Evolutionary conservation across 352 stramenopile species (phyloP), one percentile per base, ranked within the genome.

Genomic region (Albugo laibachii): DNA sequence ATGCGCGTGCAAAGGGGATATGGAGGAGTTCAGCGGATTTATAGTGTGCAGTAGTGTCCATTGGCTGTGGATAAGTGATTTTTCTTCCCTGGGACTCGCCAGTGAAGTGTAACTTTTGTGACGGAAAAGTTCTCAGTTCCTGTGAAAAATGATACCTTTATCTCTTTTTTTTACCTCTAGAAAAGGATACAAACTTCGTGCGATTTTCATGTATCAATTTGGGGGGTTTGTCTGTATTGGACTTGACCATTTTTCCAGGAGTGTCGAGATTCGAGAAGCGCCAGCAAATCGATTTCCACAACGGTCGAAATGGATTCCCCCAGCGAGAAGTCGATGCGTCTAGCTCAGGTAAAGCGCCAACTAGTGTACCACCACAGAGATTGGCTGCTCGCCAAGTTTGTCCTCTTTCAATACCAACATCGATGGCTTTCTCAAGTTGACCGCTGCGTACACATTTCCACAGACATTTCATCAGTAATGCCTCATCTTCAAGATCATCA

Each of bases 231-330:
- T n/a, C n/a, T n/a, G n/a, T n/a, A 47, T 61, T 81, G 12, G 55
- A 64, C 53, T 84, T 87, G n/a, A 87, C 14, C 2, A 68, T 80
- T 20, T 56, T 40, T 19, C 54, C 40, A 24, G 53, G 56, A 35
- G 44, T 63, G 43, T 91, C 74, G 24, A 31, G 24, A 31, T 31
- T 31, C 0, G 77, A 75, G 37, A 88, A 71, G 38, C 76, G 66
- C 78, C 78, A 92, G 54, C 75, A 92, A 45, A 76, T 82, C 15
- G 69, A 61, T 45, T 92, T 92, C 78, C 78, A 92, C 10, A 88
- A 50, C 4, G 73, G 71, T n/a, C 73, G 73, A 48, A 78, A 63
- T 1, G 78, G 78, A 47, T 92, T 92, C 11, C 78, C 78, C 75
- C 75, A 88, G 16, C 78, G 69, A 31, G 80, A 70, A 13, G 86